Percentiles rank a stretch among this genome's conserved stretches.
These are phyloP conservation scores for Chytridiales sp. DNA, from an alignment of 371 early-diverging fungal genomes.

Conservation along the genomic window DNA sequence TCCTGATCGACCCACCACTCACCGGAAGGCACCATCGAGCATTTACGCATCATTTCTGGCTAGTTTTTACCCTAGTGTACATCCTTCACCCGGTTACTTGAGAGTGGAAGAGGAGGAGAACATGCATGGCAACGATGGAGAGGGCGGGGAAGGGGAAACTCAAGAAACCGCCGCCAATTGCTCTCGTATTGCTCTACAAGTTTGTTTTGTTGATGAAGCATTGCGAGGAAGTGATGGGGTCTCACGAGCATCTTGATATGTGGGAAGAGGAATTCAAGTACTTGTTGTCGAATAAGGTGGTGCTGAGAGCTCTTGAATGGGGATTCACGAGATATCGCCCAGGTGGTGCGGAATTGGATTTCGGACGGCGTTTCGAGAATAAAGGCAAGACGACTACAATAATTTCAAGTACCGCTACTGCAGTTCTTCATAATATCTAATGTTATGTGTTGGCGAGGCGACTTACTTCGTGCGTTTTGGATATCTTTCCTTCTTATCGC, in stretches of 20 bases:
- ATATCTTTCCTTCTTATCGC: too few relatives aligned
- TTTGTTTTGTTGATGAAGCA: constrained; percentile 15
- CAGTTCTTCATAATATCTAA: too few relatives aligned
- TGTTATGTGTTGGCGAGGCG: too few relatives aligned
- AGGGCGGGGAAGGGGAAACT: constrained; percentile 1
- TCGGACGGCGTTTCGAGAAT: too few relatives aligned
- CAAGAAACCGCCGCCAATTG: not conserved
- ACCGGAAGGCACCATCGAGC: too few relatives aligned
- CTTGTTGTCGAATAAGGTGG: constrained; percentile 5
- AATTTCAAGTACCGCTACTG: too few relatives aligned
- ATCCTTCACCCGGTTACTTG: not conserved
- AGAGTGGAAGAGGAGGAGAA: not conserved
- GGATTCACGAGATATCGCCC: constrained; percentile 11
- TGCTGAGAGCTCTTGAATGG: constrained; percentile 7
- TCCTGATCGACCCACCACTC: too few relatives aligned
- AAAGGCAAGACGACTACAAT: too few relatives aligned
- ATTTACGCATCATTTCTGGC: too few relatives aligned
- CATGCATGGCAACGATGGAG: too few relatives aligned
- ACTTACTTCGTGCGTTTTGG: too few relatives aligned
- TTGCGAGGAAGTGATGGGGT: not conserved
- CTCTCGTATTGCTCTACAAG: constrained; percentile 5
- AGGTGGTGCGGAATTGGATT: too few relatives aligned
- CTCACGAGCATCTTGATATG: not conserved
- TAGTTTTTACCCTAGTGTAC: constrained; percentile 9
- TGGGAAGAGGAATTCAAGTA: constrained; percentile 24